phyloP scores from a whole-genome alignment of 2,329 filamentous ascomycete genomes.

The Ceratocystis colombiana region DNA sequence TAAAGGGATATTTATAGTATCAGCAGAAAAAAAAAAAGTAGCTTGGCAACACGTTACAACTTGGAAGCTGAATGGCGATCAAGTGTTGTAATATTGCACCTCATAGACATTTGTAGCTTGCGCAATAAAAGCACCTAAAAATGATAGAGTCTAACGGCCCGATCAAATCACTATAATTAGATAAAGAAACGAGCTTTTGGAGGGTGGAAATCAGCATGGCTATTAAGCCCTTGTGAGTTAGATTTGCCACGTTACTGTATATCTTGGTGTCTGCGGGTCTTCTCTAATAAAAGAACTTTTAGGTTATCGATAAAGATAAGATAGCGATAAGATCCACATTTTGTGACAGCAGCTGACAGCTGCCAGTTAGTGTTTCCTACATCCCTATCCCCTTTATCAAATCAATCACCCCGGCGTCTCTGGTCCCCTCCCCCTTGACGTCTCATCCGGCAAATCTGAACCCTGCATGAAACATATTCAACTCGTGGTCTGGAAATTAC shows the following conservation, averaged over 20 bases:
- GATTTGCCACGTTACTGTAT: not conserved
- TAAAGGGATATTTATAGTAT: not conserved
- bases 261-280: not conserved
- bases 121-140: not conserved
- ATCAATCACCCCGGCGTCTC: not conserved
- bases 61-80: not conserved
- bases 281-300: not conserved
- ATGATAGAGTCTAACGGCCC: not conserved
- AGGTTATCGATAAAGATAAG: not conserved
- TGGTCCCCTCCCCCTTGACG: not conserved
- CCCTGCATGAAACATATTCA: not conserved
- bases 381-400: not conserved
- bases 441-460: not conserved
- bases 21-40: not conserved
- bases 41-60: not conserved
- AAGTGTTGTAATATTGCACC: not conserved
- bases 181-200: too few species aligned
- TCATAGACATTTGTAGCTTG: not conserved
- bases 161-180: not conserved
- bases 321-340: not conserved
- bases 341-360: not conserved
- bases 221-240: not conserved
- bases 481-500: not conserved
- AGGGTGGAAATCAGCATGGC: not conserved
- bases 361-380: not conserved